phyloP scores from a whole-genome alignment of 768 basidiomycete species.

The Termitomyces sp. region DNA sequence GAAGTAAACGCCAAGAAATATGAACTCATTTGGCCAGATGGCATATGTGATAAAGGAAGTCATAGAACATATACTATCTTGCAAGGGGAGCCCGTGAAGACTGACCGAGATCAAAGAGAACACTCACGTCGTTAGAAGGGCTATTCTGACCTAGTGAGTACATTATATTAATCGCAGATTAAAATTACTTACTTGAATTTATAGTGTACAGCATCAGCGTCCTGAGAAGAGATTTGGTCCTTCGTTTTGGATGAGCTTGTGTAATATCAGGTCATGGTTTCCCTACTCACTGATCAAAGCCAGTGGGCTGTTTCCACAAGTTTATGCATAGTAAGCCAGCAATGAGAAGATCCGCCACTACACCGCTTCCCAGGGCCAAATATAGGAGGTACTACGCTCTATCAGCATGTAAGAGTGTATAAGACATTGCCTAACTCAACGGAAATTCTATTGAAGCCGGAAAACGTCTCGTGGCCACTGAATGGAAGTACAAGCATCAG shows the following conservation, averaged over 20 bases:
- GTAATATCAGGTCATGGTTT: background rate
- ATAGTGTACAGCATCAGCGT: conserved; percentile 42
- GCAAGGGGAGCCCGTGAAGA: background rate
- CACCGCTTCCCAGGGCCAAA: conserved; percentile 25
- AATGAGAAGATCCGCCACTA: conserved; percentile 35
- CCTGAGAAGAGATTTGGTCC: conserved; percentile 40
- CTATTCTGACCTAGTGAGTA: conserved; percentile 4
- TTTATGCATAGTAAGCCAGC: conserved; percentile 27
- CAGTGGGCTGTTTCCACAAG: conserved; percentile 23
- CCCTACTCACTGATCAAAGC: conserved; percentile 19
- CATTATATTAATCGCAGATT: too few species aligned
- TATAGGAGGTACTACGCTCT: conserved; percentile 23
- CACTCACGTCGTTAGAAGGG: conserved; percentile 26
- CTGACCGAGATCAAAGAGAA: background rate
- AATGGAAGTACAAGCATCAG: background rate
- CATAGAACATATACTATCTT: conserved; percentile 21
- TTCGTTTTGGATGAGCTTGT: conserved; percentile 8
- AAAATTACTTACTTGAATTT: conserved; percentile 36
- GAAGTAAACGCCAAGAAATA: conserved; percentile 43
- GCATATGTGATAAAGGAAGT: conserved; percentile 31
- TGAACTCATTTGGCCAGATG: conserved; percentile 40
- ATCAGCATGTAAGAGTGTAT: background rate
- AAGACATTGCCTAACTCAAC: background rate
- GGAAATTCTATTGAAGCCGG: conserved; percentile 3
- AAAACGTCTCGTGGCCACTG: conserved; percentile 4